phyloP scores from a whole-genome alignment of 2,329 filamentous ascomycete genomes.

The Apiospora aurea region DNA sequence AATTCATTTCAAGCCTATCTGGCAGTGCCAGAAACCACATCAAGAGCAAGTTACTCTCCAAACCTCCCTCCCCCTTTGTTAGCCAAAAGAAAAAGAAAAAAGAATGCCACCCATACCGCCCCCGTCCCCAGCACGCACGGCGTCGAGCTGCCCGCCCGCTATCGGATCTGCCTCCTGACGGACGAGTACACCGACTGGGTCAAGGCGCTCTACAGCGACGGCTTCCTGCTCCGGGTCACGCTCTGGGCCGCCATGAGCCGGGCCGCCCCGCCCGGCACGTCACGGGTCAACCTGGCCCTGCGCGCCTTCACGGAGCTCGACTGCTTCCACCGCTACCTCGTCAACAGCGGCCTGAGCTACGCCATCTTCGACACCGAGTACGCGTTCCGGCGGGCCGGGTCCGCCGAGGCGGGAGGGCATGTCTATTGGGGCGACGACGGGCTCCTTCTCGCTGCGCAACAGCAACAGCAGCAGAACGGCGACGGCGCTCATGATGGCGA shows the following conservation, averaged over 20 bases:
- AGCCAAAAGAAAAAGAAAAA: too few species aligned
- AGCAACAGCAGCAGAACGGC: too few species aligned
- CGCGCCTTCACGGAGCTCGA: slow-evolving; percentile 8
- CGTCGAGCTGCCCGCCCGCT: not conserved
- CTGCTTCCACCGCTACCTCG: not conserved
- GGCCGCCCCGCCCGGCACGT: not conserved
- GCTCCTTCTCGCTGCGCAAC: too few species aligned
- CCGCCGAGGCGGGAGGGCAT: not conserved
- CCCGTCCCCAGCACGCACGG: not conserved
- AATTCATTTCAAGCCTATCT: too few species aligned
- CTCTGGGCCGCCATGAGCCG: not conserved
- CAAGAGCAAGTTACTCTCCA: not conserved
- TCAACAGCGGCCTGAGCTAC: not conserved
- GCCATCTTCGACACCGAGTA: not conserved
- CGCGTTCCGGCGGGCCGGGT: not conserved
- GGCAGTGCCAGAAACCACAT: not conserved
- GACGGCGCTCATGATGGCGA: not conserved
- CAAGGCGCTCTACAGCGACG: slow-evolving; percentile 13
- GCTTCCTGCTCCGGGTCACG: not conserved
- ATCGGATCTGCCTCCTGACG: not conserved
- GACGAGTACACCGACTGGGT: not conserved
- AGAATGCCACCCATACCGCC: not conserved
- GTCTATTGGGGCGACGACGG: not conserved
- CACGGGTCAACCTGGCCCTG: not conserved
- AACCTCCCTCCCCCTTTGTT: too few species aligned